Base-by-base conservation (phyloP, 202 grass and related monocot species). In the Digitaria exilis region DNA sequence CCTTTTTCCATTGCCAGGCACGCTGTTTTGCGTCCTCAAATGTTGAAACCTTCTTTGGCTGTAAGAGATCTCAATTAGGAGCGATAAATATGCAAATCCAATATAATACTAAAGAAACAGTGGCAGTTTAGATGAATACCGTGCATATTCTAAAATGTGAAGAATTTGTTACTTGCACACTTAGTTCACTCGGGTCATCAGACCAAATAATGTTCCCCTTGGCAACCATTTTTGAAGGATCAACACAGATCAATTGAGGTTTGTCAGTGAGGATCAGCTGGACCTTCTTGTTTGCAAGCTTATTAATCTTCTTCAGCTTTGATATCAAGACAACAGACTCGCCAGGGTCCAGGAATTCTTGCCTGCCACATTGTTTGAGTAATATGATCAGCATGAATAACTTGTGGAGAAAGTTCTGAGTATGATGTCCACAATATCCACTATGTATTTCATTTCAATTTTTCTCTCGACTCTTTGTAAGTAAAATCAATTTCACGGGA, bases 241-340 rank as follows among this genome's bases (percentile, higher is more conserved):
- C 96, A 46, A 99, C 79, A 69, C 77, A 96, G 31, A 96, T 92
- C 81, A 99, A 84, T 71, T 96, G 94, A 69, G 93, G 96, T 80
- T 91, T 96, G 75, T 99, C 84, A 19, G 93, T 99, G 79, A 99
- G 93, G 73, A 99, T 92, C 81, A 99, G 77, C 59, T 96, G 96
- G n/a, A 99, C 86, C 85, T 96, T 99, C 85, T 96, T 99, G 86
- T 94, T 99, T 87, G 89, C 83, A 81, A 99, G 82, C 79, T 96
- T 99, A 77, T 94, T 90, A 72, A 96, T 90, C 87, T 98, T 98
- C 93, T 96, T 98, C 86, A 98, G 69, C 88, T 86, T 96, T 14
- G 96, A 99, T 72, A 94, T 99, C 86, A 99, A 92, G 28, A 99
- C 84, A 71, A 99, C 89, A n/a, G 87, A 87, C 42, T 99, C 96